Evolutionary conservation across 495 filamentous ascomycete species (phyloP), one percentile per base, ranked within the genome.

Genomic region (Xylaria curta): DNA sequence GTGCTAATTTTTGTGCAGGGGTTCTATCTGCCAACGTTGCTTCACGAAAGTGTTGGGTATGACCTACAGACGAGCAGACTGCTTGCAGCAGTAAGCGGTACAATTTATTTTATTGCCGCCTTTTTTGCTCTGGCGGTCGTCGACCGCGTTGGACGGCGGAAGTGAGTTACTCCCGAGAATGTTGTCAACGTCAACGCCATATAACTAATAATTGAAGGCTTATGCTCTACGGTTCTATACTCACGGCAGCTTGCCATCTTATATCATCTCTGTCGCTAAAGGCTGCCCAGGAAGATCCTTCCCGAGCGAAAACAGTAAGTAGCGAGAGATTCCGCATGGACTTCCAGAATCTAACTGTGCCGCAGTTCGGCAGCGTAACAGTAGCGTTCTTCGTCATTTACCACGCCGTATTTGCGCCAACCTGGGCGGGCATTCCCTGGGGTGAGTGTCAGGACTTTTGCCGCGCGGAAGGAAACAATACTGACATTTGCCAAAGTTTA

Each of bases 301-400:
- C 78, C 0, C 67, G 51, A 31, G 74, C 71, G 49, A 69, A 72
- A 60, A 24, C 75, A 0, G 78, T 80, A 12, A 67, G 75, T 42
- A 26, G n/a, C 33, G 2, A 31, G 7, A 42, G 0, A 28, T 49
- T 26, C 21, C 44, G 33, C 7, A 65, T 17, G 15, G 40, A 15
- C 61, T 73, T 13, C 68, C 61, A 56, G 44, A 4, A 28, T 12
- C 60, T 40, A 19, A 67, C 26, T 31, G n/a, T 42, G 15, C 42
- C 47, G 8, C 13, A 79, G 77, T 65, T 79, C 28, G 79, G 78
- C 2, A 73, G 71, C 40, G 76, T 79, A 0, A 72, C 78, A 17
- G 78, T 78, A 12, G 73, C 79, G 0, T 79, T 79, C 68, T 80
- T 81, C 63, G 71, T 82, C 24, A 66, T 82, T 0, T 81, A 78